phyloP scores from a whole-genome alignment of 176 grass and related monocot species.

The Neostapfia colusana region DNA sequence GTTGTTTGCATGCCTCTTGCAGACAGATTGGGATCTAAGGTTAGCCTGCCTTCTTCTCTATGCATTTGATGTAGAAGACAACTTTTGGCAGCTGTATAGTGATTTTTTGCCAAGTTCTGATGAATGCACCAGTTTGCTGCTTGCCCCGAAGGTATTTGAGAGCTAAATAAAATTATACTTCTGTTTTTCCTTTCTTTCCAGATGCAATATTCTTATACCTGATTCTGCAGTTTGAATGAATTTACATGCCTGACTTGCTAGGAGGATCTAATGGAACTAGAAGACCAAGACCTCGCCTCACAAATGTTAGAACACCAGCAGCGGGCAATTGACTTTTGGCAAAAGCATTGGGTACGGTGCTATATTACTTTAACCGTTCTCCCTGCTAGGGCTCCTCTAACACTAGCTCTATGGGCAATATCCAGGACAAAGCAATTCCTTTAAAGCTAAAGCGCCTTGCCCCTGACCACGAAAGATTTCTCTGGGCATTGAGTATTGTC shows the following conservation, averaged over 20 bases:
- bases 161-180: slow-evolving; percentile 19
- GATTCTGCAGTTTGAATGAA: slow-evolving; percentile 33
- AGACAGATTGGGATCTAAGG: slow-evolving; percentile 94
- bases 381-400: slow-evolving; percentile 32
- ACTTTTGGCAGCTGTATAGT: slow-evolving; percentile 93
- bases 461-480: slow-evolving; percentile 82
- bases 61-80: slow-evolving; percentile 70
- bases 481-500: slow-evolving; percentile 83
- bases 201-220: slow-evolving; percentile 20
- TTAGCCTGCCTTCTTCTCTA: slow-evolving; percentile 89
- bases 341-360: slow-evolving; percentile 84
- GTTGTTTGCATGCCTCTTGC: slow-evolving; percentile 35
- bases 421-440: slow-evolving; percentile 74
- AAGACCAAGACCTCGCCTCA: slow-evolving; percentile 69
- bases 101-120: slow-evolving; percentile 89
- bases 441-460: slow-evolving; percentile 93
- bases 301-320: slow-evolving; percentile 65
- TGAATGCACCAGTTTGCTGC: slow-evolving; percentile 92
- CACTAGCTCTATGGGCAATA: slow-evolving; percentile 32
- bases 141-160: slow-evolving; percentile 70
- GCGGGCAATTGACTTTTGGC: slow-evolving; percentile 92
- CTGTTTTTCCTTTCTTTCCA: not conserved
- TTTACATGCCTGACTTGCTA: slow-evolving; percentile 41
- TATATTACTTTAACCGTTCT: slow-evolving; percentile 41
- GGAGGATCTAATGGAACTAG: slow-evolving; percentile 90